Percentiles rank a stretch among this genome's conserved stretches.
phyloP scores from a whole-genome alignment of 164 flowering plant species.

The Malania oleifera region DNA sequence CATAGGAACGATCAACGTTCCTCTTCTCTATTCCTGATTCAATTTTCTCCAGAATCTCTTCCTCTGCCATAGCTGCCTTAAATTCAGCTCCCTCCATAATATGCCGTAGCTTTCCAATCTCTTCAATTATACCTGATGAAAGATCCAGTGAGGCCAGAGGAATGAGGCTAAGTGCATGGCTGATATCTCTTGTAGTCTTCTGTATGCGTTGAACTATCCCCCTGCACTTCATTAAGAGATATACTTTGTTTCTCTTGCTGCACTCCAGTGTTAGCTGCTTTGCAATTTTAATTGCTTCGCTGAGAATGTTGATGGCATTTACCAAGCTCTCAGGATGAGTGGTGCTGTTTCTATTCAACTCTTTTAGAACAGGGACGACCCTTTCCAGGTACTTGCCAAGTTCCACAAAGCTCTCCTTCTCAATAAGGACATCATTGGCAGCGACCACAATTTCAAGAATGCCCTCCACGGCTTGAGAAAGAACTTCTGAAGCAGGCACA shows the following conservation, averaged over 20 bases:
- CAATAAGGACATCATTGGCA: constrained; percentile 44
- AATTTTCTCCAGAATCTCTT: constrained; percentile 55
- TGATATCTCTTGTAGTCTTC: constrained; percentile 41
- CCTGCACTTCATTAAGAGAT: constrained; percentile 54
- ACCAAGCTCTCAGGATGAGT: constrained; percentile 31
- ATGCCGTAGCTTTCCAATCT: constrained; percentile 34
- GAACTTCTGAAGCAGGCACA: background rate
- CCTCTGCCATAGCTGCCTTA: constrained; percentile 49
- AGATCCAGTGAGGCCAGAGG: constrained; percentile 50
- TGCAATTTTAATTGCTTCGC: constrained; percentile 36
- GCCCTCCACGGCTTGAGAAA: constrained; percentile 19
- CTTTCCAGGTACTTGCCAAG: constrained; percentile 45
- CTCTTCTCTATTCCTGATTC: constrained; percentile 63
- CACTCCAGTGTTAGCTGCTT: constrained; percentile 45
- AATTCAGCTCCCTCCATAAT: constrained; percentile 51
- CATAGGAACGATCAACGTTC: constrained; percentile 56
- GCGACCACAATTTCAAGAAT: constrained; percentile 22
- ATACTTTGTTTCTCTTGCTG: constrained; percentile 48
- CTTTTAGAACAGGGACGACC: constrained; percentile 42
- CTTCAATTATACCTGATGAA: constrained; percentile 36
- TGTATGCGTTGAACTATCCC: constrained; percentile 36
- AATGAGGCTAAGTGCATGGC: constrained; percentile 47
- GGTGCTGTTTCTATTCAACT: constrained; percentile 30
- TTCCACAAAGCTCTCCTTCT: constrained; percentile 45
- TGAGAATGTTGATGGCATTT: constrained; percentile 38